Evolutionary conservation across 2,329 filamentous ascomycete genomes (phyloP), one percentile per base, ranked within the genome.

Genomic region (Pseudogymnoascus sp.): DNA sequence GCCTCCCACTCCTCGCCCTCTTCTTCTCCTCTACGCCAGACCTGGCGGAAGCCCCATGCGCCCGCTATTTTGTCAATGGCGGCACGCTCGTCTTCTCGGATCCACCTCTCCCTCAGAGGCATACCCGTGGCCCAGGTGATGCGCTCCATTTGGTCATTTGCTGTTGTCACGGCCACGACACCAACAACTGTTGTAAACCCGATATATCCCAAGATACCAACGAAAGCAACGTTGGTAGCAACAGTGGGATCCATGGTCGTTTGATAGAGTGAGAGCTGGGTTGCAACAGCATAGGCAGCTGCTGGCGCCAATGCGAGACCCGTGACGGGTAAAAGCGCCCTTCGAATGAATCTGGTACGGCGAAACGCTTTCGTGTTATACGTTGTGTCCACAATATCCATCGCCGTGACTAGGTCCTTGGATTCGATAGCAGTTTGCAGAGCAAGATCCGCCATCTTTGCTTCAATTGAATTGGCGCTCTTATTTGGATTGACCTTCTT

Each of bases 111-210:
- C 66, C 89, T 83, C 67, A 97, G 78, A 21, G 90, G 89, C 36
- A 91, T 88, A 10, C 95, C 95, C 0, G 86, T 85, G 7, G 89
- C 82, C 95, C 95, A 99, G 1, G 91, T 93, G 4, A 97, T 91
- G 18, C 95, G 86, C 71, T 89, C 88, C 90, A 97, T 96, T 76
- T 97, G 92, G 74, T 97, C 93, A 75, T 97, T 97, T 65, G 88
- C 82, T 36, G 93, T 97, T 25, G 91, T 87, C 64, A 96, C 79
- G 7, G 93, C 91, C 38, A 97, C 85, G 44, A 95, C 78, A 2
- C 93, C 95, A 62, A 97, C 84, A 8, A 88, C 91, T 3, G 85
- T 87, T 4, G 92, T 92, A 67, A 91, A 90, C 18, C 86, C 83
- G 44, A 96, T 81, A 74, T 97, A 99, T 5, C 91, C 89, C 66